Percentiles rank a stretch among this genome's conserved stretches.
Evolutionary conservation across 2,329 filamentous ascomycete species (phyloP).

Genomic region (Xylariaceae sp.): DNA sequence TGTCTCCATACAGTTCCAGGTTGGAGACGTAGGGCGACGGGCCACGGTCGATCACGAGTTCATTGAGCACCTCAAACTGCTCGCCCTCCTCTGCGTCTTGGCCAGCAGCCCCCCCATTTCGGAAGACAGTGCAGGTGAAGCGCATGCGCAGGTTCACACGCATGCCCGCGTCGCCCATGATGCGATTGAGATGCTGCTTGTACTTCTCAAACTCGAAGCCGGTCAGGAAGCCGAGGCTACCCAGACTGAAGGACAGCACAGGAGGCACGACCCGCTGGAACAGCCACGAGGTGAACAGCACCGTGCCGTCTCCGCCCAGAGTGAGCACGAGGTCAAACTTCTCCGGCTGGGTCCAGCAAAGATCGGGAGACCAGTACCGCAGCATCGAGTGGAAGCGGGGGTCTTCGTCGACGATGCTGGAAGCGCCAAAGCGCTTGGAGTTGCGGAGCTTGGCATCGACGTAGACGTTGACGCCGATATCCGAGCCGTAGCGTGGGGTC

Average conservation of each 20-base stretch:
- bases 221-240: slow-evolving; percentile 81
- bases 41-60: slow-evolving; percentile 95
- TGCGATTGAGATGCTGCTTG: slow-evolving; percentile 73
- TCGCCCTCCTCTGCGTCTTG: slow-evolving; percentile 78
- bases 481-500: slow-evolving; percentile 81
- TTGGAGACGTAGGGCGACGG: slow-evolving; percentile 96
- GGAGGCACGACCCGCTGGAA: slow-evolving; percentile 84
- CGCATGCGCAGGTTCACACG: slow-evolving; percentile 96
- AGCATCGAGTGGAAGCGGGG: slow-evolving; percentile 75
- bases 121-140: slow-evolving; percentile 96
- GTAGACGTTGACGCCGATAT: slow-evolving; percentile 91
- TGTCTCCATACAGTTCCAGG: slow-evolving; percentile 90
- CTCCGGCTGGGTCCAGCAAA: slow-evolving; percentile 90
- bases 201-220: slow-evolving; percentile 84
- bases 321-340: slow-evolving; percentile 92
- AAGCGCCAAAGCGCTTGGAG: slow-evolving; percentile 79
- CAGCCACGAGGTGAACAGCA: slow-evolving; percentile 85
- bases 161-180: slow-evolving; percentile 95
- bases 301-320: slow-evolving; percentile 78
- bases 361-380: slow-evolving; percentile 90
- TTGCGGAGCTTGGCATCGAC: slow-evolving; percentile 91
- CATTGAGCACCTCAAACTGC: slow-evolving; percentile 96
- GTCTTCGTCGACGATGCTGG: slow-evolving; percentile 65
- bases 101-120: slow-evolving; percentile 52
- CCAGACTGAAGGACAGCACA: slow-evolving; percentile 75